A percentile compares a stretch with the other conserved stretches of the same genome.
Conservation (phyloP, 2,329 filamentous ascomycete genomes). For the Ambrosiella beaveri region DNA sequence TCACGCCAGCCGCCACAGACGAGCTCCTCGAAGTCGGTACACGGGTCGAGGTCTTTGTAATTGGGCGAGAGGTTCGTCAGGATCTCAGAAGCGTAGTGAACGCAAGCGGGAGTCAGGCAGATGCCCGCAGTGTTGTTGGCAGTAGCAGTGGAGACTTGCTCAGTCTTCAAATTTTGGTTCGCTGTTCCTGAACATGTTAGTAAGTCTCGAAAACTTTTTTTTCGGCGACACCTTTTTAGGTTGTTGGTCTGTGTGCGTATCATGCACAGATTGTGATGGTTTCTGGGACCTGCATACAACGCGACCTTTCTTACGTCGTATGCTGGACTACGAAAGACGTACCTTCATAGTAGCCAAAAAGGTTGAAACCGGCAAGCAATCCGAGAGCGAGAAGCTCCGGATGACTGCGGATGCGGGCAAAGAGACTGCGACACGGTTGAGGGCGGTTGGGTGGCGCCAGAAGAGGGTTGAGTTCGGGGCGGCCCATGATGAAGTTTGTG, state of each 20-base stretch:
- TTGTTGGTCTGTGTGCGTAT: not conserved
- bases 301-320: not conserved
- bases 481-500: slow-evolving; percentile 4
- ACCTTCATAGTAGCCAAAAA: slow-evolving; percentile 6
- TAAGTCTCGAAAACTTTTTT: not conserved
- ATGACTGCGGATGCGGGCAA: slow-evolving; percentile 1
- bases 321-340: not conserved
- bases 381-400: slow-evolving; percentile 4
- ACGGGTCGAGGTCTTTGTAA: slow-evolving; percentile 47
- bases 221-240: not conserved
- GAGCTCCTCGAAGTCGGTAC: slow-evolving; percentile 49
- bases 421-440: slow-evolving; percentile 4
- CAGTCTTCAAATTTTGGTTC: not conserved
- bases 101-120: slow-evolving; percentile 18
- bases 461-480: slow-evolving; percentile 2
- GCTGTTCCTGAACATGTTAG: not conserved
- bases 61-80: slow-evolving; percentile 20
- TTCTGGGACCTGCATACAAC: not conserved
- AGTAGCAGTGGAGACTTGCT: not conserved
- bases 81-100: slow-evolving; percentile 20
- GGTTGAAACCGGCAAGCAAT: slow-evolving; percentile 2
- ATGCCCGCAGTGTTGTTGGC: slow-evolving; percentile 9
- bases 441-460: not conserved
- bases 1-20: slow-evolving; percentile 51
- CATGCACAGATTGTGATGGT: not conserved